Conservation (phyloP, 805 yeast species). For the Wickerhamiella slavikovae region DNA sequence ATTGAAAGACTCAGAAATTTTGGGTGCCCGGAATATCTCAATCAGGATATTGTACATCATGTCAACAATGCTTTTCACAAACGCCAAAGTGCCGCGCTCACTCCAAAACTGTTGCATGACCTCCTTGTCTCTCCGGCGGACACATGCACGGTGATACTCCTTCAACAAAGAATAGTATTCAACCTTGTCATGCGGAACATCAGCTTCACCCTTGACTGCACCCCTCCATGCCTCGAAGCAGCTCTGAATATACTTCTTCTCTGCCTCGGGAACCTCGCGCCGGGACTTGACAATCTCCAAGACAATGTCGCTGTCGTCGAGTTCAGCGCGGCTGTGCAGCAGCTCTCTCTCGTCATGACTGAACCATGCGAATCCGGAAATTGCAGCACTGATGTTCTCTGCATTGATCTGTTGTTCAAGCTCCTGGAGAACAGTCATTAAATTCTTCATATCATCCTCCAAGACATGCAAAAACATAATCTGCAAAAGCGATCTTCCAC, state of each 20-base stretch:
- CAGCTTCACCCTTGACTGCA: conserved; percentile 12
- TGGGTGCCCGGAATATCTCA: conserved; percentile 42
- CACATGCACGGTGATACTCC: conserved; percentile 38
- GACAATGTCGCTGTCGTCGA: conserved; percentile 9
- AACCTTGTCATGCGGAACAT: conserved; percentile 17
- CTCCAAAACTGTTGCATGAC: conserved; percentile 61
- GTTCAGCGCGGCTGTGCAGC: conserved; percentile 13
- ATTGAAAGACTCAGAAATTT: conserved; percentile 41
- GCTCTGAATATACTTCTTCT: too few species aligned
- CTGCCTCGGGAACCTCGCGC: too few species aligned
- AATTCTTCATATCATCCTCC: conserved; percentile 52
- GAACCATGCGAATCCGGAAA: conserved; percentile 10
- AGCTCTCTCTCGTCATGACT: conserved; percentile 13
- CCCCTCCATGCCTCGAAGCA: conserved; percentile 18
- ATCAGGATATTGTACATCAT: conserved; percentile 60
- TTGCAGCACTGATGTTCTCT: conserved; percentile 9
- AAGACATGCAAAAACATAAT: conserved; percentile 50
- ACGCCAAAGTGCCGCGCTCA: conserved; percentile 60
- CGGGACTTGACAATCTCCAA: conserved; percentile 10
- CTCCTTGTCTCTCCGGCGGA: conserved; percentile 58
- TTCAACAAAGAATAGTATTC: conserved; percentile 32
- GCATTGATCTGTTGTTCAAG: conserved; percentile 23
- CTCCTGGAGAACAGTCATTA: conserved; percentile 30
- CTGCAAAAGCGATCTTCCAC: conserved; percentile 48
- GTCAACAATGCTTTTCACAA: conserved; percentile 52